Percentiles rank a stretch among this genome's conserved stretches.
Evolutionary conservation across 2,329 filamentous ascomycete species (phyloP).

Genomic region (Neonectria neomacrospora): DNA sequence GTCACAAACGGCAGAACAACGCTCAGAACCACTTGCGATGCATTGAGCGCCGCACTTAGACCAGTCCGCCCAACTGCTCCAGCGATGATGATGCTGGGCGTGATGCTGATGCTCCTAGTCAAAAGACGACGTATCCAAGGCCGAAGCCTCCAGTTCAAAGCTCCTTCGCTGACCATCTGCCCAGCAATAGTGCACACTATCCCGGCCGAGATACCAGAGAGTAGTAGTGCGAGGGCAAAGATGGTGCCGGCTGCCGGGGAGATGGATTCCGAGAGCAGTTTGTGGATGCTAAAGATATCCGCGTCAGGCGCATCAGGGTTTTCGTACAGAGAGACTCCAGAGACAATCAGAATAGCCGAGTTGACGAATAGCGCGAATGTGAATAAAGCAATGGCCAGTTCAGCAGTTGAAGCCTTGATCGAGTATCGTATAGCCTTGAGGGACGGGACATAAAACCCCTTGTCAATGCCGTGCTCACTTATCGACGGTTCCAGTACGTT

Average conservation of each 20-base stretch:
- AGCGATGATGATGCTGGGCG: slow-evolving; percentile 84
- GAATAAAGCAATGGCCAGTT: slow-evolving; percentile 78
- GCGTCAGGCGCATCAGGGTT: slow-evolving; percentile 71
- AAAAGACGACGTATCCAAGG: slow-evolving; percentile 84
- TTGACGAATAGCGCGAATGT: slow-evolving; percentile 89
- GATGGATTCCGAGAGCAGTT: slow-evolving; percentile 74
- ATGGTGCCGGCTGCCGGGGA: slow-evolving; percentile 81
- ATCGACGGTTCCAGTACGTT: slow-evolving; percentile 43
- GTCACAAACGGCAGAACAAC: slow-evolving; percentile 85
- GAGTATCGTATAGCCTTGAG: slow-evolving; percentile 78
- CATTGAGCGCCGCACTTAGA: slow-evolving; percentile 77
- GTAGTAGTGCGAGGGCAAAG: slow-evolving; percentile 83
- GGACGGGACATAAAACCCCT: slow-evolving; percentile 75
- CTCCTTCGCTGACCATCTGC: slow-evolving; percentile 89
- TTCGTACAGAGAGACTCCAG: slow-evolving; percentile 79
- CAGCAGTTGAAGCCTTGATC: slow-evolving; percentile 77
- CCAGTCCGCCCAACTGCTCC: slow-evolving; percentile 79
- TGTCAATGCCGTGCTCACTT: slow-evolving; percentile 52
- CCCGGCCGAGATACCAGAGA: slow-evolving; percentile 83
- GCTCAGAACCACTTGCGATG: slow-evolving; percentile 80
- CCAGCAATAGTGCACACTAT: slow-evolving; percentile 91
- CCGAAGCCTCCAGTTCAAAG: slow-evolving; percentile 76
- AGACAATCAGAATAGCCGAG: slow-evolving; percentile 82
- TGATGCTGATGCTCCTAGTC: slow-evolving; percentile 83
- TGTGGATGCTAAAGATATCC: slow-evolving; percentile 86